phyloP scores from a whole-genome alignment of 768 basidiomycete genomes.

The Amanita molliuscula region DNA sequence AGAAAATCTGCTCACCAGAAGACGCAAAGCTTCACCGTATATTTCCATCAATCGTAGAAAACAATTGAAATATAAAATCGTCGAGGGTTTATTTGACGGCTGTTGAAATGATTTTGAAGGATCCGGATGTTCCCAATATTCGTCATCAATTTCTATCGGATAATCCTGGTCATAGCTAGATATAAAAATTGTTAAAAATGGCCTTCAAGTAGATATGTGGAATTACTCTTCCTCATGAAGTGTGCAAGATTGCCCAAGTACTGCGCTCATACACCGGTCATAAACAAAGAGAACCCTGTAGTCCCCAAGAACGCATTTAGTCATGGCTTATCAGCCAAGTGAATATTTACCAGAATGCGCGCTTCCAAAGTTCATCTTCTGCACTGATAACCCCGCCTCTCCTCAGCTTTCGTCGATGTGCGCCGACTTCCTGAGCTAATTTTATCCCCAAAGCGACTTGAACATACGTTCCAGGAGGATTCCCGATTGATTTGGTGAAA shows the following conservation, averaged over 20 bases:
- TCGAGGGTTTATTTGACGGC: conserved; percentile 45
- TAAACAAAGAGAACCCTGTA: conserved; percentile 38
- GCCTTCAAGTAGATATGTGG: background rate
- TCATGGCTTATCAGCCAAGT: no score
- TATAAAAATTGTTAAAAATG: background rate
- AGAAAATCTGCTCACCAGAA: conserved; percentile 32
- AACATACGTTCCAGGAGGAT: conserved; percentile 50
- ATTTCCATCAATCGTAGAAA: conserved; percentile 51
- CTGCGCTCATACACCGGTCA: conserved; percentile 35
- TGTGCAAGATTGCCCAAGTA: conserved; percentile 59
- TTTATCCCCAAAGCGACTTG: conserved; percentile 60
- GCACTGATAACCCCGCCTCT: conserved; percentile 21
- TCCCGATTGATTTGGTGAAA: conserved; percentile 37
- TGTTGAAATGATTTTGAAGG: conserved; percentile 48
- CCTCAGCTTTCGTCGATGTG: conserved; percentile 36
- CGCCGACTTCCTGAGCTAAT: conserved; percentile 66
- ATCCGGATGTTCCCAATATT: conserved; percentile 55
- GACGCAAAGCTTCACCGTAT: conserved; percentile 45
- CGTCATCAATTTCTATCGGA: conserved; percentile 53
- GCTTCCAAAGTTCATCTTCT: conserved; percentile 70
- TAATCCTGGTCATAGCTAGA: conserved; percentile 63
- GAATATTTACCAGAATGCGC: conserved; percentile 42
- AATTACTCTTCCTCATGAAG: conserved; percentile 67
- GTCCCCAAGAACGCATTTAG: background rate
- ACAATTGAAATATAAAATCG: conserved; percentile 45